These are phyloP conservation scores for Dissophora globulifera DNA, from an alignment of 192 early-diverging fungal genomes.

Conservation along the genomic window DNA sequence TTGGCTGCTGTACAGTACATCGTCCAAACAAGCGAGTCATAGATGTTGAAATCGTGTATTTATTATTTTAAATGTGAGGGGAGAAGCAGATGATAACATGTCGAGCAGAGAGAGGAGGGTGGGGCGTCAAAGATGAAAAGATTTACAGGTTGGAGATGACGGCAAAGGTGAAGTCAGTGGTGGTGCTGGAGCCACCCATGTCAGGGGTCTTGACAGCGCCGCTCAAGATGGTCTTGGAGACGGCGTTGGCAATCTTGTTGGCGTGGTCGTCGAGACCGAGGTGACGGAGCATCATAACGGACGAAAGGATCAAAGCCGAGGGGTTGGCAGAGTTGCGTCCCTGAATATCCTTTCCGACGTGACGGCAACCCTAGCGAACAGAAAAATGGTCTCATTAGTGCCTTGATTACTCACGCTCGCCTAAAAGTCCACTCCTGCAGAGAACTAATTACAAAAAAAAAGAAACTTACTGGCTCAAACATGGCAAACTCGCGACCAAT, in stretches of 20 bases:
- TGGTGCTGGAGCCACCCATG: slow-evolving; percentile 85
- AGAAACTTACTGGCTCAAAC: slow-evolving; percentile 89
- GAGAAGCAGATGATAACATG: background rate
- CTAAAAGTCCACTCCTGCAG: too few species aligned
- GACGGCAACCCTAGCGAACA: slow-evolving; percentile 94
- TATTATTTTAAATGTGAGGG: background rate
- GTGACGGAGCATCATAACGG: slow-evolving; percentile 96
- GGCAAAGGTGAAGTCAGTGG: slow-evolving; percentile 93
- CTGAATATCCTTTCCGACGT: slow-evolving; percentile 96
- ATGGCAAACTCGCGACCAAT: slow-evolving; percentile 96
- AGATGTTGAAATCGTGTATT: too few species aligned
- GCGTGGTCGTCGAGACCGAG: slow-evolving; percentile 90
- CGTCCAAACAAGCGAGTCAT: too few species aligned
- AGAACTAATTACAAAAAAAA: too few species aligned
- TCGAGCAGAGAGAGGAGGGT: background rate
- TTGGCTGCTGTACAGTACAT: too few species aligned
- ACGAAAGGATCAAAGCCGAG: slow-evolving; percentile 89
- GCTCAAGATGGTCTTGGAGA: slow-evolving; percentile 86
- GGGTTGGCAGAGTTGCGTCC: slow-evolving; percentile 96
- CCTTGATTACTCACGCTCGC: too few species aligned
- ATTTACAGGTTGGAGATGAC: slow-evolving; percentile 79
- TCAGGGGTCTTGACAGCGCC: slow-evolving; percentile 85
- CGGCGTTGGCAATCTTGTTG: slow-evolving; percentile 87
- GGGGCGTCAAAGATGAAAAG: background rate
- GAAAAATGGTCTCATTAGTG: too few species aligned